These are phyloP conservation scores for Exophiala lecanii-corni DNA, from an alignment of 2,329 filamentous ascomycete species.

Conservation along the genomic window DNA sequence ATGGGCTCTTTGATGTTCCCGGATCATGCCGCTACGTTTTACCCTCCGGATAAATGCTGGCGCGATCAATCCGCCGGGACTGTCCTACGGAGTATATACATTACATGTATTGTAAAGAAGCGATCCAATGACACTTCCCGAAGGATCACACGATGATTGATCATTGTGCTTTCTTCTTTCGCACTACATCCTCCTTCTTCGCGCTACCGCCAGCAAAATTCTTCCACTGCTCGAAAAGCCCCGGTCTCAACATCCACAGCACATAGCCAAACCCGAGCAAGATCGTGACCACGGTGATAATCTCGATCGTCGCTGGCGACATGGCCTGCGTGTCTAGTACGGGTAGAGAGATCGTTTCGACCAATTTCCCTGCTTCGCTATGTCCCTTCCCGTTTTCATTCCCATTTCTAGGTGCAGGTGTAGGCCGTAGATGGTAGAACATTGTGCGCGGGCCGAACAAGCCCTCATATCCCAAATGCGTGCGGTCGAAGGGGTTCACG, in stretches of 20 bases:
- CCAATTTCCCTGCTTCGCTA: slow-evolving; percentile 34
- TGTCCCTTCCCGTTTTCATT: no score
- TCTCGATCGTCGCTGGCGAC: slow-evolving; percentile 45
- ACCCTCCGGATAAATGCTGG: no score
- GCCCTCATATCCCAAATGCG: slow-evolving; percentile 79
- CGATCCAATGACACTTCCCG: no score
- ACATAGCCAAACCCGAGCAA: slow-evolving; percentile 66
- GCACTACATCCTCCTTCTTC: no score
- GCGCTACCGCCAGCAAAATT: no score
- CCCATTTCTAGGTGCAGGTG: slow-evolving; percentile 31
- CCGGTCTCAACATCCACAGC: slow-evolving; percentile 52
- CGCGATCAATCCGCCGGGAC: no score
- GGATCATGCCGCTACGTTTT: no score
- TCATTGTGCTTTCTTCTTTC: no score
- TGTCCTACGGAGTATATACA: no score
- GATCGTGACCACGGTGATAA: slow-evolving; percentile 57
- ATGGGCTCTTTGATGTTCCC: no score
- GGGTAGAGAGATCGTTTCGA: slow-evolving; percentile 58
- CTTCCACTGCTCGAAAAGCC: slow-evolving; percentile 23
- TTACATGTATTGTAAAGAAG: no score
- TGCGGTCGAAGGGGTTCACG: slow-evolving; percentile 77
- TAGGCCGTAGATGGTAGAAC: slow-evolving; percentile 72
- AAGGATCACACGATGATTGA: no score
- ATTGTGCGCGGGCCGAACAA: slow-evolving; percentile 71
- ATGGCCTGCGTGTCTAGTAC: slow-evolving; percentile 56